phyloP scores from a whole-genome alignment of 164 flowering plant genomes.

The Chloranthus sessilifolius region DNA sequence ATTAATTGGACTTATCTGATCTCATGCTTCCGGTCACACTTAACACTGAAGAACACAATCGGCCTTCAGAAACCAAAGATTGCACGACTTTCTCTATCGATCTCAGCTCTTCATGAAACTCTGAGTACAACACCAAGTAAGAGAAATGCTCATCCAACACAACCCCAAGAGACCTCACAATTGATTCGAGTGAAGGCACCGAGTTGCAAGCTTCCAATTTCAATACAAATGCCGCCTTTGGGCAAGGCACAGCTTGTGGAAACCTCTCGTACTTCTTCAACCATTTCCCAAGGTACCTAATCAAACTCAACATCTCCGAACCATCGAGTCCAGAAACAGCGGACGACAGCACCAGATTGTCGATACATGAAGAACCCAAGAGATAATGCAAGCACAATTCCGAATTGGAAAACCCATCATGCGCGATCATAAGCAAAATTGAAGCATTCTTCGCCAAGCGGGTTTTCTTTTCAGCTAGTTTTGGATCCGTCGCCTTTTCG shows the following conservation, averaged over 20 bases:
- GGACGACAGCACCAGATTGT: constrained; percentile 54
- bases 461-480: constrained; percentile 21
- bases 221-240: constrained; percentile 29
- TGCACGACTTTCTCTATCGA: constrained; percentile 39
- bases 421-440: constrained; percentile 61
- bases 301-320: constrained; percentile 48
- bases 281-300: constrained; percentile 78
- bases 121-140: constrained; percentile 54
- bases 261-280: constrained; percentile 77
- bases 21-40: constrained; percentile 41
- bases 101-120: constrained; percentile 66
- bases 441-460: constrained; percentile 53
- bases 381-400: constrained; percentile 85
- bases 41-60: constrained; percentile 45
- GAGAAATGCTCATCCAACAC: constrained; percentile 78
- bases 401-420: constrained; percentile 60
- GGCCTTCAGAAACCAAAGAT: constrained; percentile 53
- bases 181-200: constrained; percentile 63
- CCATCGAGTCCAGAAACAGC: constrained; percentile 52
- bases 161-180: constrained; percentile 52
- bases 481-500: constrained; percentile 32
- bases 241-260: constrained; percentile 64
- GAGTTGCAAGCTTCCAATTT: constrained; percentile 58
- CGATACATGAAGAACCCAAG: constrained; percentile 44
- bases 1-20: constrained; percentile 6